Evolutionary conservation across 768 basidiomycete genomes (phyloP).

Genomic region (Hygrocybe punicea): DNA sequence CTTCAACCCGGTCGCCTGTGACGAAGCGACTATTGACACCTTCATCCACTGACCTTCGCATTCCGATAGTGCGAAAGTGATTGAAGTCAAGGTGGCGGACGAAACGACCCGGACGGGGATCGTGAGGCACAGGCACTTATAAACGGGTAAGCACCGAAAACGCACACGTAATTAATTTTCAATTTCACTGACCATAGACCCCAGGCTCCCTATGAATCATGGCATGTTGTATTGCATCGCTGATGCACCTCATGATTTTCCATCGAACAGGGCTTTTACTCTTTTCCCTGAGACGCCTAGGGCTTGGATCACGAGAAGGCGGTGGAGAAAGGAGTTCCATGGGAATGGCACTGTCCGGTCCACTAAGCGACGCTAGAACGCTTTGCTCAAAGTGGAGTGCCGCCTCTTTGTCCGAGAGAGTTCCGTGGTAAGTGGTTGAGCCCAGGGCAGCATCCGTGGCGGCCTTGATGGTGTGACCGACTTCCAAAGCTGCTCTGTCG

Average conservation of each 20-base stretch:
- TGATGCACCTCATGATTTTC: slow-evolving; percentile 77
- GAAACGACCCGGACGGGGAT: slow-evolving; percentile 73
- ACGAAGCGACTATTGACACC: slow-evolving; percentile 89
- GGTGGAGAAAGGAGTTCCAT: slow-evolving; percentile 74
- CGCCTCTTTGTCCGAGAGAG: slow-evolving; percentile 35
- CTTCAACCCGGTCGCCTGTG: slow-evolving; percentile 79
- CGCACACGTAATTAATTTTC: slow-evolving; percentile 4
- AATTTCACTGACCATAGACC: slow-evolving; percentile 57
- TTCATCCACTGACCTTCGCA: slow-evolving; percentile 89
- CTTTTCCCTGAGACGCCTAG: slow-evolving; percentile 67
- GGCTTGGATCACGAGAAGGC: slow-evolving; percentile 81
- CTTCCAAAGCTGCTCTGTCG: slow-evolving; percentile 35
- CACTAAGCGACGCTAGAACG: slow-evolving; percentile 54
- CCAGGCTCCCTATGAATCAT: slow-evolving; percentile 62
- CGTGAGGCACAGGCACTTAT: slow-evolving; percentile 64
- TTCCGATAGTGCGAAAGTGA: slow-evolving; percentile 95
- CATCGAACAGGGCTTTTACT: slow-evolving; percentile 81
- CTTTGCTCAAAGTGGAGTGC: slow-evolving; percentile 56
- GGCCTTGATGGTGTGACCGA: slow-evolving; percentile 62
- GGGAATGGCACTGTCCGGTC: slow-evolving; percentile 68
- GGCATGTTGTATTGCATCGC: slow-evolving; percentile 70
- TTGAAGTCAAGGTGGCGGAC: slow-evolving; percentile 90
- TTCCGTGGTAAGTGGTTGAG: slow-evolving; percentile 36
- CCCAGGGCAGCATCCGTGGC: slow-evolving; percentile 62
- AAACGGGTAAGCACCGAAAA: not conserved